Evolutionary conservation across 1,284 basidiomycete genomes (phyloP).

Genomic region (Moesziomyces antarcticus): DNA sequence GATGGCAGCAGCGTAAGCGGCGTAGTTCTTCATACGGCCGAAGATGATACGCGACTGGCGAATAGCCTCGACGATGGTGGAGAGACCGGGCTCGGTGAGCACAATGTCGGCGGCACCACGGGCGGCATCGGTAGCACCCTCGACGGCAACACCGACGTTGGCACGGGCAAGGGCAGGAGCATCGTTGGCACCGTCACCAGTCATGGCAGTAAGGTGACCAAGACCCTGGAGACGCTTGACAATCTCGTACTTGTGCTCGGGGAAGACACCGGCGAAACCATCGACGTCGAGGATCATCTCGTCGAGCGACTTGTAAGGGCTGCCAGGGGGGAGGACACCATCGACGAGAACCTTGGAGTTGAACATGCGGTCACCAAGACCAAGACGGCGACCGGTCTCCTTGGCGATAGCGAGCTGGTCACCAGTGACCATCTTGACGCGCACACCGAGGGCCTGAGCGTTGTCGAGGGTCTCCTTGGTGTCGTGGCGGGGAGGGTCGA

Average conservation of each 20-base stretch:
- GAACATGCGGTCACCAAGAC: constrained; percentile 96
- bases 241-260: constrained; percentile 92
- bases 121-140: constrained; percentile 92
- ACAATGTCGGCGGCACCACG: constrained; percentile 96
- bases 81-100: constrained; percentile 92
- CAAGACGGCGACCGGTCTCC: constrained; percentile 97
- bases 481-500: constrained; percentile 96
- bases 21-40: constrained; percentile 97
- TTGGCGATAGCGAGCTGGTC: constrained; percentile 99
- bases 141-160: constrained; percentile 96
- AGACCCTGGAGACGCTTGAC: constrained; percentile 94
- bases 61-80: constrained; percentile 95
- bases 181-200: constrained; percentile 97
- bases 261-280: constrained; percentile 95
- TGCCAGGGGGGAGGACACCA: constrained; percentile 79
- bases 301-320: constrained; percentile 79
- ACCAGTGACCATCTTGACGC: constrained; percentile 99
- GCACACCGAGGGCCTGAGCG: constrained; percentile 92
- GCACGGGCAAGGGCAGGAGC: constrained; percentile 83
- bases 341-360: constrained; percentile 93
- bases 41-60: constrained; percentile 94
- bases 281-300: constrained; percentile 90
- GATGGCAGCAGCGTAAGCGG: constrained; percentile 84
- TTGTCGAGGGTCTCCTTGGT: constrained; percentile 99
- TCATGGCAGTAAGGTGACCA: constrained; percentile 71